phyloP scores from a whole-genome alignment of 2,329 filamentous ascomycete species.

The Nigrospora oryzae region DNA sequence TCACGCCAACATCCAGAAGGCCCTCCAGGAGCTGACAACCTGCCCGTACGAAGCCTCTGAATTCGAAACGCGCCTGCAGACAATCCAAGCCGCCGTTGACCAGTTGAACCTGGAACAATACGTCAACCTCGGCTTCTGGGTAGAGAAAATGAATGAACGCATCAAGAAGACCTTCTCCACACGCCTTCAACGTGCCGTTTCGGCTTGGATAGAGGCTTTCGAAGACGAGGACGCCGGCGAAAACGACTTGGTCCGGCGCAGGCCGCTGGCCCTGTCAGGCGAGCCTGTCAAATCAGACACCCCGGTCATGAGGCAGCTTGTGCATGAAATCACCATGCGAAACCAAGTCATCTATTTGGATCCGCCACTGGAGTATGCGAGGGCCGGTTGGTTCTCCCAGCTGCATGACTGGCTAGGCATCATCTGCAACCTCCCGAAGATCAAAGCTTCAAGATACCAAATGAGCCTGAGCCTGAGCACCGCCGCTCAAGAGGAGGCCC shows the following conservation, averaged over 20 bases:
- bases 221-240: constrained; percentile 45
- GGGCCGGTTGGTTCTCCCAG: constrained; percentile 88
- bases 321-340: constrained; percentile 93
- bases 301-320: constrained; percentile 62
- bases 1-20: constrained; percentile 72
- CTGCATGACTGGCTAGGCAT: constrained; percentile 90
- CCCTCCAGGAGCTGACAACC: constrained; percentile 71
- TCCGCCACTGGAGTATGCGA: constrained; percentile 82
- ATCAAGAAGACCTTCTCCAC: constrained; percentile 73
- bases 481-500: constrained; percentile 52
- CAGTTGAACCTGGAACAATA: constrained; percentile 96
- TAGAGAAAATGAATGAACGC: constrained; percentile 74
- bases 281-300: constrained; percentile 39
- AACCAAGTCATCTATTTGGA: constrained; percentile 97
- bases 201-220: constrained; percentile 82
- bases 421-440: constrained; percentile 85
- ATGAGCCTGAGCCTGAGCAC: constrained; percentile 63
- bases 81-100: constrained; percentile 87
- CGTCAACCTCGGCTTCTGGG: constrained; percentile 86
- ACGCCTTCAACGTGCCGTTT: constrained; percentile 78
- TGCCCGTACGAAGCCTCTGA: constrained; percentile 76
- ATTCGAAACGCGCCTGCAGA: constrained; percentile 73
- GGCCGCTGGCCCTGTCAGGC: constrained; percentile 31
- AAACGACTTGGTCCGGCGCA: constrained; percentile 43
- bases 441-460: constrained; percentile 92